Percentiles rank a stretch among this genome's conserved stretches.
These are phyloP conservation scores for Leptodermis oblonga DNA, from an alignment of 257 asterid genomes.

Conservation along the genomic window DNA sequence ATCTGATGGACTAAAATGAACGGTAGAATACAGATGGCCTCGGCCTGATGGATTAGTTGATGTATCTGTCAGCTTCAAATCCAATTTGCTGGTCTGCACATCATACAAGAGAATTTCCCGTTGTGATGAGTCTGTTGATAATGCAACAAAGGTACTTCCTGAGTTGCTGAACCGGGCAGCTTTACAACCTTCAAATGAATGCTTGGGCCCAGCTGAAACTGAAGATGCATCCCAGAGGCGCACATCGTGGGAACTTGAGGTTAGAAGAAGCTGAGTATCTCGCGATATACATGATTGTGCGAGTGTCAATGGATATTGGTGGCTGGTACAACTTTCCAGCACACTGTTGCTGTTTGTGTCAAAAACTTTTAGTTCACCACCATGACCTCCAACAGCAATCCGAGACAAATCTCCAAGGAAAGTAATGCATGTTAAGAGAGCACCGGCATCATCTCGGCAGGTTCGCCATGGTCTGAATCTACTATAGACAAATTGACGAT, in stretches of 20 bases:
- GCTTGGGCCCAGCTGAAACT: constrained; percentile 77
- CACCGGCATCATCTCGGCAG: constrained; percentile 72
- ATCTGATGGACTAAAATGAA: constrained; percentile 84
- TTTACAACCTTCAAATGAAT: constrained; percentile 84
- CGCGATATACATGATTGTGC: constrained; percentile 61
- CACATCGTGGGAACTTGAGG: constrained; percentile 84
- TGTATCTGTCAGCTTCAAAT: constrained; percentile 59
- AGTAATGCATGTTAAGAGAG: constrained; percentile 69
- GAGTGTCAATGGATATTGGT: constrained; percentile 77
- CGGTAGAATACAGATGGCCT: constrained; percentile 66
- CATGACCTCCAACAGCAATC: constrained; percentile 76
- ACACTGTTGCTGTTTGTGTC: constrained; percentile 70
- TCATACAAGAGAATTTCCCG: constrained; percentile 88
- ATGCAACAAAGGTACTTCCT: constrained; percentile 67
- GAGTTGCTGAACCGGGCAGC: constrained; percentile 82
- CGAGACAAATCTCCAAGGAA: constrained; percentile 86
- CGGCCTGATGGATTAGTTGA: constrained; percentile 54
- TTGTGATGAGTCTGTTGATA: constrained; percentile 59
- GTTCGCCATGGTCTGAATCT: constrained; percentile 98
- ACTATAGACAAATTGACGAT: constrained; percentile 87
- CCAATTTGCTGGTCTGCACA: constrained; percentile 58
- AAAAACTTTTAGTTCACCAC: constrained; percentile 86
- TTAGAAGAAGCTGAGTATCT: constrained; percentile 63
- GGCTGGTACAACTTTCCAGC: constrained; percentile 74
- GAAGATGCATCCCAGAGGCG: constrained; percentile 82